Evolutionary conservation across 768 basidiomycete genomes (phyloP).

Genomic region (Tylopilus intermedius): DNA sequence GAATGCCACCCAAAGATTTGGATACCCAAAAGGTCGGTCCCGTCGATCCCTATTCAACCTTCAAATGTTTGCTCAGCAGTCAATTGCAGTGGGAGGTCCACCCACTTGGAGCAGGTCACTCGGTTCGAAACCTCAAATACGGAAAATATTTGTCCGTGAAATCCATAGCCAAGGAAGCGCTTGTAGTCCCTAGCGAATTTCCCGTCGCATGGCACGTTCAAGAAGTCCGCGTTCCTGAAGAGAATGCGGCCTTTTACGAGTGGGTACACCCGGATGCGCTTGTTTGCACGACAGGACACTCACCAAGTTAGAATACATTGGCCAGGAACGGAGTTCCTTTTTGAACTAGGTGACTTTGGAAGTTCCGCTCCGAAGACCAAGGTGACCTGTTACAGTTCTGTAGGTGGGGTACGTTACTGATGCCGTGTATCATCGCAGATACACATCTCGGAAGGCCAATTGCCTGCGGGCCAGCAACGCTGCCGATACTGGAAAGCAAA

Average conservation of each 20-base stretch:
- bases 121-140: constrained; percentile 29
- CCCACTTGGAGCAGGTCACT: constrained; percentile 27
- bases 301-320: constrained; percentile 22
- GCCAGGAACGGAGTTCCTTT: constrained; percentile 26
- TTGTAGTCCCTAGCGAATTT: constrained; percentile 25
- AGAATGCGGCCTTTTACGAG: constrained; percentile 28
- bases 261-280: constrained; percentile 1
- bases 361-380: constrained; percentile 28
- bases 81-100: constrained; percentile 26
- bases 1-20: constrained; percentile 28
- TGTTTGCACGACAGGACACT: neutral
- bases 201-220: constrained; percentile 27
- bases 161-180: constrained; percentile 22
- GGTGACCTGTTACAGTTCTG: constrained; percentile 8
- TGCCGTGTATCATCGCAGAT: constrained; percentile 8
- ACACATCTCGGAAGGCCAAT: constrained; percentile 23
- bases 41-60: neutral
- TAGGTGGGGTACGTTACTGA: neutral
- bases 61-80: neutral
- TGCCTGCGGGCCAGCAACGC: constrained; percentile 22
- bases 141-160: constrained; percentile 28
- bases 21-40: constrained; percentile 26
- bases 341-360: constrained; percentile 24
- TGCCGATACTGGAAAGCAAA: constrained; percentile 30
- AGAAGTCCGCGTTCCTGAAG: constrained; percentile 23